Evolutionary conservation across 352 stramenopile genomes (phyloP).

Genomic region (Elongisporangium undulatum): DNA sequence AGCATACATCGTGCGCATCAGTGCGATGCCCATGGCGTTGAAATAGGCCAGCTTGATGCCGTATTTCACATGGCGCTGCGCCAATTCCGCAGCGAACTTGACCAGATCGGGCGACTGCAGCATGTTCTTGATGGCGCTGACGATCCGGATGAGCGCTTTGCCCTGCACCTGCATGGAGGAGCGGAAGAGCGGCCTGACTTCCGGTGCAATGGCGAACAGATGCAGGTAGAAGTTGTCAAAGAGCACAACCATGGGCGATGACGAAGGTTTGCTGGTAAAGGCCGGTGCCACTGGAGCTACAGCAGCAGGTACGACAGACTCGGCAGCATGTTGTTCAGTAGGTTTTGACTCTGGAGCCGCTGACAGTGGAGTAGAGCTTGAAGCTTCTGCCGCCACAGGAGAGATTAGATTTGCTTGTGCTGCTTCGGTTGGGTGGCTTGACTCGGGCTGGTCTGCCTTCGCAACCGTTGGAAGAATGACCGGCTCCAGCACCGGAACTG

Average conservation of each 20-base stretch:
- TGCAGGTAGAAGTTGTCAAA: conserved; percentile 42
- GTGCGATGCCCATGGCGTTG: conserved; percentile 23
- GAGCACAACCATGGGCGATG: conserved; percentile 24
- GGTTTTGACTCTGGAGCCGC: neutral
- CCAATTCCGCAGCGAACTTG: conserved; percentile 16
- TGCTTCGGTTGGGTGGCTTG: neutral
- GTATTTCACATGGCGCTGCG: conserved; percentile 31
- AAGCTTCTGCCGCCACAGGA: neutral
- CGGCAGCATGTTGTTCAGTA: neutral
- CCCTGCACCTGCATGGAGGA: conserved; percentile 36
- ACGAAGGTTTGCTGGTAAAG: neutral
- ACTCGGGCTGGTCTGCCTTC: neutral
- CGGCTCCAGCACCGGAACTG: neutral
- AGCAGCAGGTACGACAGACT: neutral
- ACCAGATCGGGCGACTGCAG: conserved; percentile 28
- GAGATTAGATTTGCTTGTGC: neutral
- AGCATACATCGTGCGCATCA: conserved; percentile 19
- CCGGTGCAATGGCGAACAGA: conserved; percentile 26
- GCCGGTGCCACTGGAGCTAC: neutral
- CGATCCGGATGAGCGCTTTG: conserved; percentile 33
- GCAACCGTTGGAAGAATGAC: neutral
- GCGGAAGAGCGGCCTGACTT: conserved; percentile 35
- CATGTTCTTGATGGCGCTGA: conserved; percentile 30
- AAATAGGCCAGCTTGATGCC: conserved; percentile 29
- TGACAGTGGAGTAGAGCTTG: neutral